Base-by-base conservation (phyloP, 2,329 filamentous ascomycete species). In the Neurospora sp. region DNA sequence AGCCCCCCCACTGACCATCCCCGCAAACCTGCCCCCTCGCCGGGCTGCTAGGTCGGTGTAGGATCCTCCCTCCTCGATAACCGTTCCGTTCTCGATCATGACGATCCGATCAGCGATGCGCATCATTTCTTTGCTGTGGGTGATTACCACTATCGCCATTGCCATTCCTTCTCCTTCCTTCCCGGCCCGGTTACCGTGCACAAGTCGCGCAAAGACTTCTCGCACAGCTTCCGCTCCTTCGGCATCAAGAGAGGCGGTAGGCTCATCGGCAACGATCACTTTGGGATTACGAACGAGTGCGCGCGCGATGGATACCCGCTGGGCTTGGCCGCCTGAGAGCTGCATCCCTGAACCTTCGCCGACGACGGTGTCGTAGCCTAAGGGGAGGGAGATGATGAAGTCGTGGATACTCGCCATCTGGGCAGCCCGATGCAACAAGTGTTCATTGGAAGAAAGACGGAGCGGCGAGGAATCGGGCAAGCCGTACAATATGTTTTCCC, bases 121-220 rank as follows among this genome's bases (percentile, higher is more conserved):
- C 92, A 98, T 97, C 92, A 97, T 96, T 76, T 95, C 90, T 72
- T 83, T 84, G 70, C 86, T 87, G 80, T 97, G 95, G 67, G 93
- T 97, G 46, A 97, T 90, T 33, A 96, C 85, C 17, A 97, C 83
- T 0, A 97, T 87, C 0, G 91, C 91, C 78, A 92, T 85, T 0
- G 81, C 82, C 4, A 75, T 72, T 15, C 10, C 12, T 28, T 12
- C 12, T 75, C 75, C 33, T 69, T 69, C 6, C 46, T 66, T 11
- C 67, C 67, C 3, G 4, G 4, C 5, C 28, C 40, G 11, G 17
- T 19, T 33, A 3, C 72, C 72, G 0, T 74, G 71, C 12, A 89
- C 81, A 1, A 96, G 79, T 0, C 77, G 76, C 41, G 78, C 79
- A 52, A 97, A 83, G 0, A 90, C 90, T 8, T 85, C 80, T 12